Percentiles rank a stretch among this genome's conserved stretches.
Conservation (phyloP, 306 rosid species). For the Begonia masoniana region DNA sequence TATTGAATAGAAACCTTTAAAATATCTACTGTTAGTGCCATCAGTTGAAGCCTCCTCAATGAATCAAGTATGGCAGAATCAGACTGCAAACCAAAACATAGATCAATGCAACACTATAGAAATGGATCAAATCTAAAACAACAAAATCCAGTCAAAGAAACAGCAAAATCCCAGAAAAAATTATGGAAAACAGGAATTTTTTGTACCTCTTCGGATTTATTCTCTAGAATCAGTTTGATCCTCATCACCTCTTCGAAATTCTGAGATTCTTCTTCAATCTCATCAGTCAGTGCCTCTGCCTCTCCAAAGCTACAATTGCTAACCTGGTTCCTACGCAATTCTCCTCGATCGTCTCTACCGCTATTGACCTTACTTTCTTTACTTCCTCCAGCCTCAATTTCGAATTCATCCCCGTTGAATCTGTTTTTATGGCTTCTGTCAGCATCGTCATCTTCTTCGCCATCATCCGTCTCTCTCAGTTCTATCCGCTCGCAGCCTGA, state of each 20-base stretch:
- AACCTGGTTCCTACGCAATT: slow-evolving; percentile 26
- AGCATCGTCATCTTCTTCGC: slow-evolving; percentile 9
- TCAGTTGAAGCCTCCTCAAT: slow-evolving; percentile 73
- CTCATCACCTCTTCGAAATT: slow-evolving; percentile 53
- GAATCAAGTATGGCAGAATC: slow-evolving; percentile 62
- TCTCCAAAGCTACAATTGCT: slow-evolving; percentile 60
- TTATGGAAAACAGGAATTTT: neutral
- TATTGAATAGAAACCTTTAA: slow-evolving; percentile 40
- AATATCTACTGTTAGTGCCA: slow-evolving; percentile 54
- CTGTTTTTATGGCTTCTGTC: slow-evolving; percentile 27
- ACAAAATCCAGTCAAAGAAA: neutral
- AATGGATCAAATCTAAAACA: neutral
- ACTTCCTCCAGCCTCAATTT: slow-evolving; percentile 54
- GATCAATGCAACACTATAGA: slow-evolving; percentile 2
- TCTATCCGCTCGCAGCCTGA: slow-evolving; percentile 57
- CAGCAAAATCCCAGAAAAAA: slow-evolving; percentile 2
- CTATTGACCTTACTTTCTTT: slow-evolving; percentile 74
- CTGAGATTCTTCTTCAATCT: slow-evolving; percentile 62
- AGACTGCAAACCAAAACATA: slow-evolving; percentile 41
- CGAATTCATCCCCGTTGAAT: slow-evolving; percentile 25
- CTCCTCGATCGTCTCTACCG: slow-evolving; percentile 33
- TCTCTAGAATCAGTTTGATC: slow-evolving; percentile 46
- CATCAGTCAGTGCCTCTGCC: slow-evolving; percentile 89
- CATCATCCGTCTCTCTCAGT: slow-evolving; percentile 26
- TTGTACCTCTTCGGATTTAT: slow-evolving; percentile 39